Evolutionary conservation across 225 moss, liverwort and hornwort genomes (phyloP).

Genomic region (Takakia lepidozioides): DNA sequence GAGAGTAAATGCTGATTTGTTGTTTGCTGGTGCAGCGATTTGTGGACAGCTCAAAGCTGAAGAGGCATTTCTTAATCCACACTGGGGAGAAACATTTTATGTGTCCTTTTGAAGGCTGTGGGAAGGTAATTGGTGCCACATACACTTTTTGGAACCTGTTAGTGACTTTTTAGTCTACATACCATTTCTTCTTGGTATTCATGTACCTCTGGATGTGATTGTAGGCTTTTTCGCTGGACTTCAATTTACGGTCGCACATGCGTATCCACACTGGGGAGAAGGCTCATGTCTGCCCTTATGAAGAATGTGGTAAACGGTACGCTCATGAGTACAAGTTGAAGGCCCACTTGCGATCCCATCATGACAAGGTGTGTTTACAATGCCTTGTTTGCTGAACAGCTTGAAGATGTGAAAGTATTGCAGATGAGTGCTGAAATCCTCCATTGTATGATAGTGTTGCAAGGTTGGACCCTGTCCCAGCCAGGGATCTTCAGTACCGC

Average conservation of each 20-base stretch:
- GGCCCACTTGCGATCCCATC: conserved; percentile 84
- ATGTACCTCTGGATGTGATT: no score
- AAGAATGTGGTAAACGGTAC: conserved; percentile 93
- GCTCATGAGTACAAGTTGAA: conserved; percentile 97
- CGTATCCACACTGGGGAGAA: conserved; percentile 98
- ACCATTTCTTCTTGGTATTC: no score
- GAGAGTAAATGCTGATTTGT: neutral
- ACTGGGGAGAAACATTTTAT: conserved; percentile 97
- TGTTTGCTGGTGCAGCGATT: conserved; percentile 74
- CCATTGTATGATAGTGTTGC: no score
- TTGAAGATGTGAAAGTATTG: no score
- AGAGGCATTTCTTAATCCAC: conserved; percentile 93
- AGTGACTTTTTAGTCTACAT: no score
- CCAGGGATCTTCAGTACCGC: no score
- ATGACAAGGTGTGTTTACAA: conserved; percentile 83
- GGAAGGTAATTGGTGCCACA: conserved; percentile 49
- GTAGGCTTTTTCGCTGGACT: conserved; percentile 97
- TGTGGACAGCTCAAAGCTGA: conserved; percentile 97
- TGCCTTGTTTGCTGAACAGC: no score
- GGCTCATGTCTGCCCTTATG: conserved; percentile 89
- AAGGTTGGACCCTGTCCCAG: no score
- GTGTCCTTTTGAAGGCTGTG: conserved; percentile 96
- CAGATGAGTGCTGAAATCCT: no score
- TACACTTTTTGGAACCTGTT: neutral
- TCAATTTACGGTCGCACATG: conserved; percentile 97